Conservation (phyloP, 371 early-diverging fungal species). For the Rhizomucor pusillus region DNA sequence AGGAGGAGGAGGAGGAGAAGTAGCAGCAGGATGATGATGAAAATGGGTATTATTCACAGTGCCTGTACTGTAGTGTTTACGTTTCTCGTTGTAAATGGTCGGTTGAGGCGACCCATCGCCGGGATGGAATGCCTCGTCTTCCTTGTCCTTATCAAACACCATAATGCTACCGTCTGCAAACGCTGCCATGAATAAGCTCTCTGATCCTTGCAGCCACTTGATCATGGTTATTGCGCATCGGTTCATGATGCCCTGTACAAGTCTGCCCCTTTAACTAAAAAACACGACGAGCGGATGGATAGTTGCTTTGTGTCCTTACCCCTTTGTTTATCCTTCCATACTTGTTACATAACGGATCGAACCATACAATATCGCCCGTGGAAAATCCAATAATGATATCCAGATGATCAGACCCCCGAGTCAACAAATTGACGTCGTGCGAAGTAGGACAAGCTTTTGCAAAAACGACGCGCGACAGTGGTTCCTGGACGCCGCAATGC, state of each 20-base stretch:
- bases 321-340: slow-evolving; percentile 56
- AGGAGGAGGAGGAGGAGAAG: no score
- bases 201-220: slow-evolving; percentile 90
- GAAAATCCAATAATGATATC: slow-evolving; percentile 84
- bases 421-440: slow-evolving; percentile 84
- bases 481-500: slow-evolving; percentile 65
- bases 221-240: slow-evolving; percentile 73
- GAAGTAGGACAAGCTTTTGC: slow-evolving; percentile 81
- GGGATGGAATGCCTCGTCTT: slow-evolving; percentile 59
- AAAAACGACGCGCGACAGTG: slow-evolving; percentile 79
- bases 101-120: slow-evolving; percentile 15
- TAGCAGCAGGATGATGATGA: no score
- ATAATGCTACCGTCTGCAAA: slow-evolving; percentile 78
- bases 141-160: slow-evolving; percentile 87
- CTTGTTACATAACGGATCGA: slow-evolving; percentile 76
- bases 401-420: slow-evolving; percentile 68
- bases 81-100: slow-evolving; percentile 1
- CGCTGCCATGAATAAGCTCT: slow-evolving; percentile 81
- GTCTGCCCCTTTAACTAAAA: no score
- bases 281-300: no score
- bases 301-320: slow-evolving; percentile 18
- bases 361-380: slow-evolving; percentile 87
- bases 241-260: slow-evolving; percentile 67
- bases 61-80: slow-evolving; percentile 9
- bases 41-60: slow-evolving; percentile 3